Conservation (phyloP, 2,329 filamentous ascomycete species). For the Xylaria sp. region DNA sequence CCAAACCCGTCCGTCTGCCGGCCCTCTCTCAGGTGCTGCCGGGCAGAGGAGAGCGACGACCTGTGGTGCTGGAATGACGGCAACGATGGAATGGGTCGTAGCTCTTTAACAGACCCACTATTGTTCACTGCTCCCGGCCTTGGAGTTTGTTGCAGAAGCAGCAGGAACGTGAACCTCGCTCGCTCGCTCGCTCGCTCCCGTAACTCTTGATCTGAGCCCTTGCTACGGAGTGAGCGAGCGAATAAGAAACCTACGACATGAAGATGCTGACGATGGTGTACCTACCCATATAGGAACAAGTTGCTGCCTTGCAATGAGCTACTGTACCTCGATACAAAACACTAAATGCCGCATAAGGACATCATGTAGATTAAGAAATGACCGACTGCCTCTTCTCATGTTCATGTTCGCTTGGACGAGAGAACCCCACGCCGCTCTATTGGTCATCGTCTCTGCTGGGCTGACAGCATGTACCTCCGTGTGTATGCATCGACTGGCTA, state of each 20-base stretch:
- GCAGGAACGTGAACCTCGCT: not conserved
- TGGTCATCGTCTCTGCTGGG: slow-evolving; percentile 25
- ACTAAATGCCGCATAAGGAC: slow-evolving; percentile 31
- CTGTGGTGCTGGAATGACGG: not conserved
- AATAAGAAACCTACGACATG: not conserved
- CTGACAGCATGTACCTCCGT: slow-evolving; percentile 32
- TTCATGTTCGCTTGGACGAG: slow-evolving; percentile 13
- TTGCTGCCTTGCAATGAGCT: slow-evolving; percentile 22
- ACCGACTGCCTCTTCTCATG: slow-evolving; percentile 9
- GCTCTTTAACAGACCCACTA: not conserved
- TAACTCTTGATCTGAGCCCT: not conserved
- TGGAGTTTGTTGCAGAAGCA: not conserved
- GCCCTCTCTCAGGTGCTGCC: slow-evolving; percentile 29
- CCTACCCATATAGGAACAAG: not conserved
- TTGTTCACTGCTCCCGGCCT: slow-evolving; percentile 1
- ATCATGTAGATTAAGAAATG: slow-evolving; percentile 11
- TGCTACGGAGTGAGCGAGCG: not conserved
- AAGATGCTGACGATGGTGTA: not conserved
- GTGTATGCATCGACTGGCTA: slow-evolving; percentile 27
- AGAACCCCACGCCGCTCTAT: slow-evolving; percentile 29
- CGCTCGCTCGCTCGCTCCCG: not conserved
- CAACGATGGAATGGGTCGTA: not conserved
- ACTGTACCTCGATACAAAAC: slow-evolving; percentile 19
- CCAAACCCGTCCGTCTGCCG: slow-evolving; percentile 13
- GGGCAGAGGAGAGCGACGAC: slow-evolving; percentile 6